Base-by-base conservation (phyloP, 2,329 filamentous ascomycete genomes). In the Hypoxylon sp. region DNA sequence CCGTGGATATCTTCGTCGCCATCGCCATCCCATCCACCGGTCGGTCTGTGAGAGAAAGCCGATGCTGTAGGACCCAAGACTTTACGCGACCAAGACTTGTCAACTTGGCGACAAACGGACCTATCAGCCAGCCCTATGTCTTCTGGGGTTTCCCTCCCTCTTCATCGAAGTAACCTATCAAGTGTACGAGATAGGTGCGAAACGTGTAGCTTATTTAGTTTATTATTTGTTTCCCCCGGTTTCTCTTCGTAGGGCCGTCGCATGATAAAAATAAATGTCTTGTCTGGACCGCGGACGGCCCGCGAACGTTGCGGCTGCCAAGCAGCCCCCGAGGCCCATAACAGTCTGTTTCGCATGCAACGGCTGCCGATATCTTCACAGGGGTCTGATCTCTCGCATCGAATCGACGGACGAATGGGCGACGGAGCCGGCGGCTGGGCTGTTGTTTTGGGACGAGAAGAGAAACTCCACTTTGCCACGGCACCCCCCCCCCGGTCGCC, bases 341-440 rank as follows among this genome's bases (percentile, higher is more conserved):
- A 40, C n/a, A 18, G 38, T 47, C 41, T 60, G 62, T 64, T 64
- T 64, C 59, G 62, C 59, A 62, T 64, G 58, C 57, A 55, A 59
- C 26, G 35, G 42, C 42, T 17, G n/a, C 31, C 31, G 31, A 35
- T 24, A 23, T 26, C 37, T 13, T 41, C 11, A 26, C 50, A 55
- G 27, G 58, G 55, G 40, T 45, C 42, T 33, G 31, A n/a, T n/a
- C n/a, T 4, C 5, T 20, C 8, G 4, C 15, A 2, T 4, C 3
- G 8, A 33, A n/a, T 15, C 13, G 10, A 50, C 50, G 53, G 57
- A 60, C 57, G 57, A 49, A 55, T 42, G 41, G 53, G 15, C 13
- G 29, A 15, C 4, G 29, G 29, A n/a, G 13, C 13, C 45, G 41
- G 41, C 46, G 60, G 53, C 42, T 51, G 31, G n/a, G 27, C 54